Conservation (phyloP, 805 yeast genomes). For the Wickerhamomyces xylosicus region DNA sequence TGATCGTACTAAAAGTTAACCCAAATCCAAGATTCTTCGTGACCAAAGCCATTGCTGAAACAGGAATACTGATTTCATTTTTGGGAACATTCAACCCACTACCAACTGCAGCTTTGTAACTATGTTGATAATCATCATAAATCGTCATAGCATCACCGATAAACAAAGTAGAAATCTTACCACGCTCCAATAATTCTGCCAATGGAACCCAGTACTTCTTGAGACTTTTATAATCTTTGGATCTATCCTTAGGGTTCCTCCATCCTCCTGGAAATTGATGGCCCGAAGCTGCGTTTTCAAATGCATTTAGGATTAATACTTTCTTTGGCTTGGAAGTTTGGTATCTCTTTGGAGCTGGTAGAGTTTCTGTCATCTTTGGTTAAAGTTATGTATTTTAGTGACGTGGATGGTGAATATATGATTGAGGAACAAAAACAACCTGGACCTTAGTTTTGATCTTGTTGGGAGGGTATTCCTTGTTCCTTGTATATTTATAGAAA, state of each 20-base stretch:
- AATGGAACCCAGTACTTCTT: slow-evolving; percentile 25
- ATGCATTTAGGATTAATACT: slow-evolving; percentile 5
- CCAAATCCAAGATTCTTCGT: slow-evolving; percentile 28
- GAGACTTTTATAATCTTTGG: slow-evolving; percentile 6
- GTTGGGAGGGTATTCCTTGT: no score
- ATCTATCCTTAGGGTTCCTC: slow-evolving; percentile 5
- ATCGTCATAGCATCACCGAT: slow-evolving; percentile 28
- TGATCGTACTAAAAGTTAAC: slow-evolving; percentile 25
- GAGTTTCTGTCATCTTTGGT: no score
- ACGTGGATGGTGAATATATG: no score
- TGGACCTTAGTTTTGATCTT: no score
- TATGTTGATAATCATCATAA: slow-evolving; percentile 22
- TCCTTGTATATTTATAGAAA: no score
- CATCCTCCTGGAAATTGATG: slow-evolving; percentile 7
- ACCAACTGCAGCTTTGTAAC: background rate
- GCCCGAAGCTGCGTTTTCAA: slow-evolving; percentile 10
- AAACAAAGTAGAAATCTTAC: slow-evolving; percentile 25
- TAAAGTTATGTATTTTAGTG: no score
- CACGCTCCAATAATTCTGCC: slow-evolving; percentile 25
- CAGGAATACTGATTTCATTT: slow-evolving; percentile 13
- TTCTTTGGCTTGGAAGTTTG: slow-evolving; percentile 2
- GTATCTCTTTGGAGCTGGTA: slow-evolving; percentile 1
- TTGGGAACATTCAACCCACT: background rate
- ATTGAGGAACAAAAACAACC: no score
- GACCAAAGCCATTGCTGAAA: slow-evolving; percentile 31